A percentile compares a stretch with the other conserved stretches of the same genome.
These are phyloP conservation scores for Arthroderma uncinatum DNA, from an alignment of 2,329 filamentous ascomycete species.

Conservation along the genomic window DNA sequence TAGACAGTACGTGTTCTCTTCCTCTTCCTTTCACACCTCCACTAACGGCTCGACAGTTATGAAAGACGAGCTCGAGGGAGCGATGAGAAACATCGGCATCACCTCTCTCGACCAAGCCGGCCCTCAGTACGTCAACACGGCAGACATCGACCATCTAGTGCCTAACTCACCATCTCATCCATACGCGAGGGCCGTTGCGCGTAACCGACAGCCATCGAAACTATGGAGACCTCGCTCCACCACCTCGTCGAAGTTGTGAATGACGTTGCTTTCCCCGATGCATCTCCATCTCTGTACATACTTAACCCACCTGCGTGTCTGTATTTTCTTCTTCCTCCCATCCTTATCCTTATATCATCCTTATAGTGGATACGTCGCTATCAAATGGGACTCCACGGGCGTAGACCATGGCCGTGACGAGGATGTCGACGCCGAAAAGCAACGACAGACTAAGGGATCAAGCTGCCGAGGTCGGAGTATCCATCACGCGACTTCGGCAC, in stretches of 20 bases:
- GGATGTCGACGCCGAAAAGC: too few species aligned
- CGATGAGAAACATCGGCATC: constrained; percentile 40
- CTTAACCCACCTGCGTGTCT: not conserved
- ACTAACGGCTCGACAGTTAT: constrained; percentile 24
- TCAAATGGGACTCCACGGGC: too few species aligned
- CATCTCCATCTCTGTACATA: not conserved
- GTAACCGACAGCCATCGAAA: constrained; percentile 21
- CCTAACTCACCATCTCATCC: constrained; percentile 32
- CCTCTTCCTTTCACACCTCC: not conserved
- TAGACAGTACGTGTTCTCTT: constrained; percentile 40
- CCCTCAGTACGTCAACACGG: constrained; percentile 37
- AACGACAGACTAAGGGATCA: not conserved
- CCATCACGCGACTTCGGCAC: not conserved
- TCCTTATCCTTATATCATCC: not conserved
- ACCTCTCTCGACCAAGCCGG: constrained; percentile 34
- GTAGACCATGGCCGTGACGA: too few species aligned
- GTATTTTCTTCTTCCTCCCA: not conserved
- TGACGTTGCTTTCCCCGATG: too few species aligned
- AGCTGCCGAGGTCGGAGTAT: not conserved
- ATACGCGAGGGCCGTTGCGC: constrained; percentile 31
- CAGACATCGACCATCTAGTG: constrained; percentile 42
- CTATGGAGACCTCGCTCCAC: constrained; percentile 18
- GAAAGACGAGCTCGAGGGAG: constrained; percentile 39
- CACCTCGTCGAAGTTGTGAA: not conserved
- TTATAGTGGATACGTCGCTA: too few species aligned